These are phyloP conservation scores for Eucalyptus cladocalyx DNA, from an alignment of 345 rosid species.

Conservation along the genomic window DNA sequence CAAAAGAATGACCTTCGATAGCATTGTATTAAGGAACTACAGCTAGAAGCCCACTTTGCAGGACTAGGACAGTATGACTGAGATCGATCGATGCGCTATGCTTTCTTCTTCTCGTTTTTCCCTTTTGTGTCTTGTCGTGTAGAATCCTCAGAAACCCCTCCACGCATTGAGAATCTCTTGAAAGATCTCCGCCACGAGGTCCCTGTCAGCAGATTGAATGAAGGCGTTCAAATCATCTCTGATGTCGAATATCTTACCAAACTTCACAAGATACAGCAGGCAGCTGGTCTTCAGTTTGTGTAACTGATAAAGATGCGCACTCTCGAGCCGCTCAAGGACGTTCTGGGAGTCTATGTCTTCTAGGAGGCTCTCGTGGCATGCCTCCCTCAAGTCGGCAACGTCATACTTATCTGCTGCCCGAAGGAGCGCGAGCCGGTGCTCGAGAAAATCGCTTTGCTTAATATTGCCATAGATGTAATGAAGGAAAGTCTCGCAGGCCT, in stretches of 20 bases:
- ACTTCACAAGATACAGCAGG: constrained; percentile 84
- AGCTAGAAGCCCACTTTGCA: background rate
- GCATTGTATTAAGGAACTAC: background rate
- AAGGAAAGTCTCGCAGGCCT: constrained; percentile 72
- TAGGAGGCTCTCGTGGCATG: constrained; percentile 70
- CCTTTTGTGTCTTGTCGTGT: background rate
- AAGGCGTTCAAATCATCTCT: constrained; percentile 66
- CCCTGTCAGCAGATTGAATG: constrained; percentile 73
- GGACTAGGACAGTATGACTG: background rate
- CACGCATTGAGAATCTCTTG: constrained; percentile 74
- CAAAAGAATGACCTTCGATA: background rate
- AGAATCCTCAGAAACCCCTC: constrained; percentile 66
- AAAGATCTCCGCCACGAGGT: constrained; percentile 71
- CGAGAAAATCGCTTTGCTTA: constrained; percentile 51
- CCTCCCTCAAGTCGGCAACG: constrained; percentile 67
- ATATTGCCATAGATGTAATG: constrained; percentile 76
- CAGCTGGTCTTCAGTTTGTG: constrained; percentile 68
- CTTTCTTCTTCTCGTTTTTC: background rate
- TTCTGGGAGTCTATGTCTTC: constrained; percentile 79
- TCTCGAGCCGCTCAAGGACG: constrained; percentile 86
- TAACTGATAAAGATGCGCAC: constrained; percentile 50
- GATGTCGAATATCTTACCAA: constrained; percentile 85
- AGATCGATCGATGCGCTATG: background rate
- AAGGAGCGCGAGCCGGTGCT: constrained; percentile 65
- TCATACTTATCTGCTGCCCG: constrained; percentile 87